These are phyloP conservation scores for Fusarium austroafricanum DNA, from an alignment of 2,329 filamentous ascomycete species.

Conservation along the genomic window DNA sequence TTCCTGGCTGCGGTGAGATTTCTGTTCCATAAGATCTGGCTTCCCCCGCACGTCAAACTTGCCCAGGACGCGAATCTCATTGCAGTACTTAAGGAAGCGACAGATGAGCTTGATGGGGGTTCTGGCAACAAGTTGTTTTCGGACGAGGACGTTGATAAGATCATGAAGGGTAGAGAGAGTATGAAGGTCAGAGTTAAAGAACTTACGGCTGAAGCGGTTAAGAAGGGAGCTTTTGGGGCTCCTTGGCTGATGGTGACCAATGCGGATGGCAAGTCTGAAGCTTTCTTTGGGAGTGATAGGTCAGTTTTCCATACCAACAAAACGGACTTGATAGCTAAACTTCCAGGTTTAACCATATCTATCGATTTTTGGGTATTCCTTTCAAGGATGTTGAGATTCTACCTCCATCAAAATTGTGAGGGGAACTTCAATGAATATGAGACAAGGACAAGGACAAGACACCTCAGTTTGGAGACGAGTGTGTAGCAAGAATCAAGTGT, in stretches of 20 bases:
- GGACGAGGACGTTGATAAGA: constrained; percentile 62
- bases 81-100: constrained; percentile 50
- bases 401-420: constrained; percentile 53
- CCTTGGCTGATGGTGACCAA: constrained; percentile 80
- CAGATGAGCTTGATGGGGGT: constrained; percentile 42
- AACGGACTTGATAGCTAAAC: not conserved
- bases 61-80: constrained; percentile 66
- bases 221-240: constrained; percentile 77
- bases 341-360: constrained; percentile 75
- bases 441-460: no score
- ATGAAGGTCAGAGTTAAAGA: constrained; percentile 60
- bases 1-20: constrained; percentile 66
- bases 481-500: not conserved
- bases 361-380: constrained; percentile 71
- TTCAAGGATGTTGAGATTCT: constrained; percentile 63
- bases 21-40: constrained; percentile 73
- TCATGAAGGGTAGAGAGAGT: constrained; percentile 65
- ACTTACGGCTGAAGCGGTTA: constrained; percentile 70
- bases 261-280: constrained; percentile 67
- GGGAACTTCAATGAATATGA: not conserved
- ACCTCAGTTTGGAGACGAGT: not conserved
- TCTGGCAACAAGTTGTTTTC: constrained; percentile 57
- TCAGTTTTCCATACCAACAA: constrained; percentile 26
- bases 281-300: constrained; percentile 83
- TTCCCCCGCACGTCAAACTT: constrained; percentile 67